Percentiles rank a stretch among this genome's conserved stretches.
phyloP scores from a whole-genome alignment of 2,329 filamentous ascomycete species.

The Xylariaceae sp. region DNA sequence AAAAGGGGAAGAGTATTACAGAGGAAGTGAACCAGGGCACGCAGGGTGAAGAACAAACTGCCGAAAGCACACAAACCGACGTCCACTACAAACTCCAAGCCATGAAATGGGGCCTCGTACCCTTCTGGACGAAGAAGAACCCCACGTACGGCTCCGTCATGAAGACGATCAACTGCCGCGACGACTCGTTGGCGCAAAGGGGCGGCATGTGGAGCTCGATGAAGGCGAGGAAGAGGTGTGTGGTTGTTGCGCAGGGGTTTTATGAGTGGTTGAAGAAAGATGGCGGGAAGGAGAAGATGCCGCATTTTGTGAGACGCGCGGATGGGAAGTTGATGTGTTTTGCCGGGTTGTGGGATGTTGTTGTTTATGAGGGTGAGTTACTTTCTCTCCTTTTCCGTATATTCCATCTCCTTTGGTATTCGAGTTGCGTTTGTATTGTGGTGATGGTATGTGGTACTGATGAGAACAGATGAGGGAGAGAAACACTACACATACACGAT shows the following conservation, averaged over 20 bases:
- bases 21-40: no score
- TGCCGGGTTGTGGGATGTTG: slow-evolving; percentile 88
- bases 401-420: not conserved
- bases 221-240: slow-evolving; percentile 83
- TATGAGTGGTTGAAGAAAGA: slow-evolving; percentile 90
- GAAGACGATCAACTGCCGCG: slow-evolving; percentile 92
- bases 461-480: slow-evolving; percentile 42
- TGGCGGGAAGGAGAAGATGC: slow-evolving; percentile 68
- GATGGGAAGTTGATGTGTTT: slow-evolving; percentile 84
- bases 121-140: slow-evolving; percentile 85
- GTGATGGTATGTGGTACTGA: not conserved
- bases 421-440: no score
- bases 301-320: slow-evolving; percentile 75
- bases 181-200: slow-evolving; percentile 72
- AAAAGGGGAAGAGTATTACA: no score
- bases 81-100: slow-evolving; percentile 74
- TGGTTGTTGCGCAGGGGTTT: slow-evolving; percentile 86
- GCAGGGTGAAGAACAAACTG: no score
- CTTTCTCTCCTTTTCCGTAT: not conserved
- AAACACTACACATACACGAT: slow-evolving; percentile 86
- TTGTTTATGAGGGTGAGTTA: slow-evolving; percentile 64
- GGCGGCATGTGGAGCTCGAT: slow-evolving; percentile 88
- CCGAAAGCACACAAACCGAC: no score
- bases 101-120: slow-evolving; percentile 95
- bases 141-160: slow-evolving; percentile 72